Evolutionary conservation across 805 yeast genomes (phyloP), one percentile per base, ranked within the genome.

Genomic region (Priceomyces fermenticarens): DNA sequence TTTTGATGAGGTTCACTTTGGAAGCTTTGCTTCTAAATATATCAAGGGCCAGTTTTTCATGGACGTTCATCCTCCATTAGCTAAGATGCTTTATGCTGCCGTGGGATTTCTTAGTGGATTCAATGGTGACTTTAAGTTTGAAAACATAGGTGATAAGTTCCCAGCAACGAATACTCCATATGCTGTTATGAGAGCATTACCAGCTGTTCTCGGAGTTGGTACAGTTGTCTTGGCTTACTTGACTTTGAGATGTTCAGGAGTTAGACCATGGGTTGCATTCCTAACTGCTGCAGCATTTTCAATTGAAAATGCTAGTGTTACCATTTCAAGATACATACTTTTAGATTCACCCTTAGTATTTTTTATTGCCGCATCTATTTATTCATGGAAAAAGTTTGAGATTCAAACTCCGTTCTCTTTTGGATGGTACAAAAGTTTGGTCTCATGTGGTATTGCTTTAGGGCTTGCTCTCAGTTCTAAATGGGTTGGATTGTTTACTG

Each of bases 1-100:
- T 10, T 87, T 87, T 50, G 96, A 89, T 62, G 99, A 91, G 62
- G 93, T 86, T 31, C 95, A 87, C 63, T 93, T 93, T 55, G 99
- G 99, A 42, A 95, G 95, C n/a, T 93, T 91, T 66, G 96, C 97
- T 26, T 75, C 83, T 43, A 81, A 86, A 63, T 93, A 89, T 66
- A 73, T 81, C 40, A 62, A 66, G 39, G 86, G 88, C 13, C 62
- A 62, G 12, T 84, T 71, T 55, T 85, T 84, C 62, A 73, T 84
- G 77, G 90, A 83, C 58, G 83, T 80, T 33, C 86, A 85, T 56
- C 95, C 95, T 7, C 95, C 95, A 3, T 70, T 86, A 50, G 85
- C 86, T 30, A 81, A 84, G 55, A 75, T 86, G 81, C 60, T 86
- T 36, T 85, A 74, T 62, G 93, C 90, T 2, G 85, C 83, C 36